Percentiles rank a stretch among this genome's conserved stretches.
Conservation (phyloP, 148 eudicot genomes). For the Spergularia bocconei region DNA sequence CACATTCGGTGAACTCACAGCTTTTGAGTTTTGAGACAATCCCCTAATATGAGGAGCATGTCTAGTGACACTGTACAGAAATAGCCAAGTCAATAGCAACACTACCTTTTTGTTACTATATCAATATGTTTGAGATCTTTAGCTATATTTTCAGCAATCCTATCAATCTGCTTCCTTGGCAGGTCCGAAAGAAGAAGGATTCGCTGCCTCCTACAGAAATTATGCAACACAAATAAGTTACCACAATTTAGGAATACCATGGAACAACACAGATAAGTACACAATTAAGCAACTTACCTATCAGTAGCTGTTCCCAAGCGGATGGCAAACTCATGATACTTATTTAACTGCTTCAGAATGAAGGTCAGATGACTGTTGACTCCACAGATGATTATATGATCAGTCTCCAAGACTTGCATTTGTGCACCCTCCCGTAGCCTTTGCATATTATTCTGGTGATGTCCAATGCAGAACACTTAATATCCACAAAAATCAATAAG, state of each 20-base stretch:
- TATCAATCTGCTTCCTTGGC: constrained; percentile 84
- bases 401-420: constrained; percentile 86
- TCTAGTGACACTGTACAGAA: background rate
- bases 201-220: constrained; percentile 68
- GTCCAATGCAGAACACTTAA: background rate
- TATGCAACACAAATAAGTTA: constrained; percentile 15
- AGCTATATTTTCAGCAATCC: constrained; percentile 61
- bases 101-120: constrained; percentile 80
- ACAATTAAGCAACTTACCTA: constrained; percentile 48
- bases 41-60: background rate
- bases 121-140: constrained; percentile 89
- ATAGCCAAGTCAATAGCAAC: background rate
- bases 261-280: background rate
- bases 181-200: constrained; percentile 88
- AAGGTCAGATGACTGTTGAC: constrained; percentile 78
- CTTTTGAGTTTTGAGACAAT: background rate
- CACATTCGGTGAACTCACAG: background rate
- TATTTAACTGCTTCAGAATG: constrained; percentile 82
- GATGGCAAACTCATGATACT: constrained; percentile 85
- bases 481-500: constrained; percentile 21
- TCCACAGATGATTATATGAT: constrained; percentile 96
- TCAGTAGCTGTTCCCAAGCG: constrained; percentile 85
- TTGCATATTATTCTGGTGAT: constrained; percentile 84
- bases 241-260: constrained; percentile 1
- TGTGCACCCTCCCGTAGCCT: constrained; percentile 94